Evolutionary conservation across 768 basidiomycete species (phyloP).

Genomic region (Artomyces pyxidatus): DNA sequence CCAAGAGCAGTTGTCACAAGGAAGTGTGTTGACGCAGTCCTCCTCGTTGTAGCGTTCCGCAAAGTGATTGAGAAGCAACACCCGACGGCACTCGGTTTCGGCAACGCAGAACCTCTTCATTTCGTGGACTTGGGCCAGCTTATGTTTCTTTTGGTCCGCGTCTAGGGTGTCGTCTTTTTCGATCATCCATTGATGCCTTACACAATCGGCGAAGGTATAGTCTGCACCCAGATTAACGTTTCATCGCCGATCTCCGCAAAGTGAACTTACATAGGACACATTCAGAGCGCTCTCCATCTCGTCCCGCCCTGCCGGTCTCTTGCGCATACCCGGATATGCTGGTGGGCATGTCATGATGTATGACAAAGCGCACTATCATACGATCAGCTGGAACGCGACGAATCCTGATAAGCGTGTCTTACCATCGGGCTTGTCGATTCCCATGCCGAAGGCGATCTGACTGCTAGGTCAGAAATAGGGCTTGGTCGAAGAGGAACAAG

Average conservation of each 20-base stretch:
- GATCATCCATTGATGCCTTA: conserved; percentile 51
- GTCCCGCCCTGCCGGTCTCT: conserved; percentile 94
- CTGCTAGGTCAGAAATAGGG: conserved; percentile 3
- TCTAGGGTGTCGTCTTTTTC: conserved; percentile 33
- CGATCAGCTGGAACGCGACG: background rate
- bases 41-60: conserved; percentile 67
- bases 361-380: conserved; percentile 76
- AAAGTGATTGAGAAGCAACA: conserved; percentile 84
- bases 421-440: conserved; percentile 84
- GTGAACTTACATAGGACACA: conserved; percentile 74
- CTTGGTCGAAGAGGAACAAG: background rate
- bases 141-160: conserved; percentile 55
- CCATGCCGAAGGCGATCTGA: conserved; percentile 96
- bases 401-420: conserved; percentile 9
- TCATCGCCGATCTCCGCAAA: background rate
- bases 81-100: conserved; percentile 77
- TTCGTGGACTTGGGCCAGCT: conserved; percentile 51
- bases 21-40: conserved; percentile 52
- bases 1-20: conserved; percentile 78
- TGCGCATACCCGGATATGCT: conserved; percentile 81
- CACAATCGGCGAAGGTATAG: conserved; percentile 55
- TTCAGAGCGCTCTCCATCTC: conserved; percentile 77
- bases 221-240: conserved; percentile 32
- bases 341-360: conserved; percentile 78
- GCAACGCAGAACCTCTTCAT: conserved; percentile 81